Evolutionary conservation across 176 grass and related monocot species (phyloP), one percentile per base, ranked within the genome.

Genomic region (Carex kokanica): DNA sequence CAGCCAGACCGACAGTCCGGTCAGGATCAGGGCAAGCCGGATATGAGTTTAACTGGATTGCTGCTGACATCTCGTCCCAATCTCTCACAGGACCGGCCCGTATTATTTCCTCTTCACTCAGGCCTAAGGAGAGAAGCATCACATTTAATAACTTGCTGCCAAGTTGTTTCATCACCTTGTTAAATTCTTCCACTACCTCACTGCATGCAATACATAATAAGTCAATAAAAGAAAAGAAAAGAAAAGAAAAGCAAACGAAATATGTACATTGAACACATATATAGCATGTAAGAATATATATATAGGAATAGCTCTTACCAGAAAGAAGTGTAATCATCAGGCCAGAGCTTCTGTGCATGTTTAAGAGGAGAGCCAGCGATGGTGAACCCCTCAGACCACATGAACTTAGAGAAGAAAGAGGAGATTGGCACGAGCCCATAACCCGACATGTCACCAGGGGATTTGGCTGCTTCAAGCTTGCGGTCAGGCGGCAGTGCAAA

Each of bases 361-460:
- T 88, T 67, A 65, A 96, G 89, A 52, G 83, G 82, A 74, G 84
- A 83, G 23, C 92, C 92, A 55, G 84, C 83, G 86, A 98, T 93
- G 88, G 95, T 98, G 91, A 95, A 98, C 2, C 95, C 95, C 89
- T 99, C 97, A 2, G 97, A 99, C 97, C 97, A 99, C 97, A 99
- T 99, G 71, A 83, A 86, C 89, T 99, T 99, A 85, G 97, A 86
- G 93, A 99, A 99, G 93, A 92, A 98, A 87, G 92, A 93, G 41
- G 95, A 98, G 84, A 98, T 98, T 86, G 92, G 95, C 78, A 91
- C 92, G 21, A 88, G 85, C 32, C 95, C 95, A 78, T 93, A 98
- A 58, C 95, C 95, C 57, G 89, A 91, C 67, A 89, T 34, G 74
- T 93, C 84, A 16, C 87, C 92, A 9, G 88, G 82, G 0, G 88